These are phyloP conservation scores for Leishmania tropica DNA, from an alignment of 208 protist genomes.

Conservation along the genomic window DNA sequence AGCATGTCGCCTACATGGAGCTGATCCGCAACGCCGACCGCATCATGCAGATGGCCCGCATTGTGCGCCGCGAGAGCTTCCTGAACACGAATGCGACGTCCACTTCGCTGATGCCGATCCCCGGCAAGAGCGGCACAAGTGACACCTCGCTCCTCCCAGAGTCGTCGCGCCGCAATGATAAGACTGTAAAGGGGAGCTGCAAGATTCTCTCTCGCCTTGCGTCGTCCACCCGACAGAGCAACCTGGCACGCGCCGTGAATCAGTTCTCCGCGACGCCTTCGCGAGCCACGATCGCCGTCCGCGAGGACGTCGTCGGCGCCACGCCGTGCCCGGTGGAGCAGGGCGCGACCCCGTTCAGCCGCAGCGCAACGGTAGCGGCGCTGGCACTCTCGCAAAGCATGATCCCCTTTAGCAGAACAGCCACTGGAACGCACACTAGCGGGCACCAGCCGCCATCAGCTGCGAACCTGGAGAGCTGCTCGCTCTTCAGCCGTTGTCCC, in stretches of 20 bases:
- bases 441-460: slow-evolving; percentile 13
- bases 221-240: slow-evolving; percentile 38
- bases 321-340: background rate
- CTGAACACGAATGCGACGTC: slow-evolving; percentile 75
- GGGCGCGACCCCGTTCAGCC: slow-evolving; percentile 33
- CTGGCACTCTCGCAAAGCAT: slow-evolving; percentile 46
- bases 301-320: background rate
- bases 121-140: slow-evolving; percentile 38
- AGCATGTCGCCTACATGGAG: slow-evolving; percentile 82
- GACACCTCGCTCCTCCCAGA: slow-evolving; percentile 33
- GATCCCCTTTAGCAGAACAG: slow-evolving; percentile 44
- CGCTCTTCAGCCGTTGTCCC: slow-evolving; percentile 24
- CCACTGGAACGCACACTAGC: slow-evolving; percentile 22
- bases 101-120: slow-evolving; percentile 50
- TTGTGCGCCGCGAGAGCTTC: slow-evolving; percentile 63
- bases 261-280: slow-evolving; percentile 29
- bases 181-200: slow-evolving; percentile 46
- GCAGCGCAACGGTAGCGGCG: slow-evolving; percentile 39
- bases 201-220: slow-evolving; percentile 48
- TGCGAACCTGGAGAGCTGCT: slow-evolving; percentile 8
- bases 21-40: slow-evolving; percentile 79
- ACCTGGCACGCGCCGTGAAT: slow-evolving; percentile 42
- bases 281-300: slow-evolving; percentile 14
- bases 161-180: slow-evolving; percentile 34
- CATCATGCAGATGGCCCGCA: slow-evolving; percentile 71